Conservation (phyloP, 352 stramenopile genomes). For the Plasmopara viticola region DNA sequence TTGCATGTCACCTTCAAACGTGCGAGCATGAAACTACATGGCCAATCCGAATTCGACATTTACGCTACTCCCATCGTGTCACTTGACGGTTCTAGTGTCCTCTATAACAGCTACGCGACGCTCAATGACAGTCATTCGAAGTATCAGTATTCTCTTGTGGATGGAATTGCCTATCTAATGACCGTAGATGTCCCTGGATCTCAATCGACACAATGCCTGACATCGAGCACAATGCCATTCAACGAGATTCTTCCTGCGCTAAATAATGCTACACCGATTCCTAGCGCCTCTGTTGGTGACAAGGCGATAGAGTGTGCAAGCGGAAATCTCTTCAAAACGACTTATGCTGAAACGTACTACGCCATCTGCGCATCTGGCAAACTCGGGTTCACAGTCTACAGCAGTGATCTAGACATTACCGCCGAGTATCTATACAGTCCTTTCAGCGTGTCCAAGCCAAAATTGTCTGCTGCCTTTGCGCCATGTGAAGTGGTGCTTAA, state of each 20-base stretch:
- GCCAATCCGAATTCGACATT: conserved; percentile 28
- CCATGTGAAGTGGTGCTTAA: conserved; percentile 8
- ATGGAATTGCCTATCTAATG: conserved; percentile 21
- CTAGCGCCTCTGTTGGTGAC: conserved; percentile 13
- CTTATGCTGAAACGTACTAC: conserved; percentile 22
- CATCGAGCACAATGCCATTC: conserved; percentile 16
- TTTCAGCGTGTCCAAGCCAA: conserved; percentile 7
- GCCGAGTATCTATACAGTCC: conserved; percentile 20
- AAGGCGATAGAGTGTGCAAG: conserved; percentile 18
- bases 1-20: conserved; percentile 31
- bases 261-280: conserved; percentile 15
- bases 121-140: neutral
- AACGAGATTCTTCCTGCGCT: conserved; percentile 24
- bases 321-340: conserved; percentile 29
- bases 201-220: conserved; percentile 19
- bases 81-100: conserved; percentile 6
- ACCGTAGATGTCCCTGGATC: neutral
- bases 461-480: conserved; percentile 1
- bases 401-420: conserved; percentile 29
- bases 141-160: conserved; percentile 12
- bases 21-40: conserved; percentile 22
- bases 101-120: conserved; percentile 25
- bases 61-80: conserved; percentile 25
- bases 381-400: conserved; percentile 24
- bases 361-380: conserved; percentile 23